Conservation (phyloP, 345 rosid species). For the Citrus medica region DNA sequence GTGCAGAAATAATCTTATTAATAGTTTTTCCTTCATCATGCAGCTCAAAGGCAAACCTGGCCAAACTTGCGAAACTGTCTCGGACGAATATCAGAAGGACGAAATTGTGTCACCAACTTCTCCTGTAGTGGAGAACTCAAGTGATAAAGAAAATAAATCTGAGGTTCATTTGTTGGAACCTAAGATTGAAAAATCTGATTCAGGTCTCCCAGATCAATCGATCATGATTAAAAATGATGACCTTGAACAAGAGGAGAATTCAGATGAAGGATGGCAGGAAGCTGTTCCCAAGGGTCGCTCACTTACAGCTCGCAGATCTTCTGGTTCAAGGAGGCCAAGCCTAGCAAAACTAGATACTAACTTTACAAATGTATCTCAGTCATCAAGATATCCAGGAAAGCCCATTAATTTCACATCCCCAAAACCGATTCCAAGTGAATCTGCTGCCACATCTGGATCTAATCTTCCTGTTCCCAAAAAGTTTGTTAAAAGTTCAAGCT, state of each 20-base stretch:
- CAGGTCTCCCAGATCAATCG: constrained; percentile 38
- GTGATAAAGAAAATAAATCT: constrained; percentile 76
- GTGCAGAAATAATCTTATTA: constrained; percentile 7
- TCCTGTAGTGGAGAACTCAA: constrained; percentile 50
- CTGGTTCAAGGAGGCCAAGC: constrained; percentile 70
- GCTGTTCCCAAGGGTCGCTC: constrained; percentile 89
- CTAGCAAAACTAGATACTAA: constrained; percentile 86
- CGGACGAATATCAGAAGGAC: constrained; percentile 67
- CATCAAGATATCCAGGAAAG: constrained; percentile 70
- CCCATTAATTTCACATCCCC: constrained; percentile 59
- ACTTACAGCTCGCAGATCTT: constrained; percentile 62
- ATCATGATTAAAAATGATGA: constrained; percentile 29
- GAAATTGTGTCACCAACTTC: constrained; percentile 44
- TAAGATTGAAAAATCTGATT: constrained; percentile 46
- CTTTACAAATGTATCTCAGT: constrained; percentile 63
- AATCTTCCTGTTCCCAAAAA: constrained; percentile 47
- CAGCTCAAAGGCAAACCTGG: constrained; percentile 79
- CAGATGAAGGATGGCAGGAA: constrained; percentile 99
- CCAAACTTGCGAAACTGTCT: constrained; percentile 55
- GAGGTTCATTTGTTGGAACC: constrained; percentile 50
- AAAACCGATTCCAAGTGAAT: constrained; percentile 45
- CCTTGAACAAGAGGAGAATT: constrained; percentile 42
- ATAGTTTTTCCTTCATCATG: constrained; percentile 13
- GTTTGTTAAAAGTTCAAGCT: constrained; percentile 67
- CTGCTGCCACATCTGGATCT: constrained; percentile 40